Percentiles rank a stretch among this genome's conserved stretches.
These are phyloP conservation scores for Rusavskia elegans DNA, from an alignment of 495 filamentous ascomycete genomes.

Conservation along the genomic window DNA sequence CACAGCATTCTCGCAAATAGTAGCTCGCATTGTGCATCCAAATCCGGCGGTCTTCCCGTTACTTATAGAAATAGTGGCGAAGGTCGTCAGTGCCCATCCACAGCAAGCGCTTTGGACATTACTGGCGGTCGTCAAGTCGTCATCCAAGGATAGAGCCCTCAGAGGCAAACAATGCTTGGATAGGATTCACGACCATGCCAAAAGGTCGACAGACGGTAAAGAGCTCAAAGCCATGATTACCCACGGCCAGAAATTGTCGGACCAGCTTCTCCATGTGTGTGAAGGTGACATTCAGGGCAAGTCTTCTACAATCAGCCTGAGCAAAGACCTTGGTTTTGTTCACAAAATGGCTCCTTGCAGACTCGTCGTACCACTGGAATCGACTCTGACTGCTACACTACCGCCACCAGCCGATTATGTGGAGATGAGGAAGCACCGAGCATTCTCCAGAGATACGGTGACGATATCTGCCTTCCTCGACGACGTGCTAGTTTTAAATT, in stretches of 20 bases:
- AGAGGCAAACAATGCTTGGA: constrained; percentile 30
- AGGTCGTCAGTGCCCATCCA: constrained; percentile 63
- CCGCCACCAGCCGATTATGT: constrained; percentile 57
- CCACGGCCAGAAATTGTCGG: constrained; percentile 66
- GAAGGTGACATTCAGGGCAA: constrained; percentile 58
- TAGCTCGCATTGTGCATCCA: constrained; percentile 80
- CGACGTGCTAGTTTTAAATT: constrained; percentile 76
- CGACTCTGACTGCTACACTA: constrained; percentile 65
- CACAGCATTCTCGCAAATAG: constrained; percentile 79
- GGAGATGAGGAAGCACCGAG: constrained; percentile 55
- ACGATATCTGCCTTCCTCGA: constrained; percentile 57
- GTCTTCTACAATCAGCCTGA: constrained; percentile 51
- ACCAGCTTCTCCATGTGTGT: constrained; percentile 68
- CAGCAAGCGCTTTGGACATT: constrained; percentile 90
- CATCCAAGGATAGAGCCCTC: constrained; percentile 31
- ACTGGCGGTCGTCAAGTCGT: constrained; percentile 58
- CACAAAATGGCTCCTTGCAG: constrained; percentile 65
- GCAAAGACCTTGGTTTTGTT: constrained; percentile 65
- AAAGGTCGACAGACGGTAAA: constrained; percentile 21
- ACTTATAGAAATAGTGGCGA: constrained; percentile 62
- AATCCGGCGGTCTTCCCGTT: constrained; percentile 58
- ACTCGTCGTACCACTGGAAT: constrained; percentile 77
- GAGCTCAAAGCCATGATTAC: constrained; percentile 58
- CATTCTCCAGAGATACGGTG: constrained; percentile 55
- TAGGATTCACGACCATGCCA: constrained; percentile 25